Evolutionary conservation across 345 rosid species (phyloP), one percentile per base, ranked within the genome.

Genomic region (Hibiscus syriacus): DNA sequence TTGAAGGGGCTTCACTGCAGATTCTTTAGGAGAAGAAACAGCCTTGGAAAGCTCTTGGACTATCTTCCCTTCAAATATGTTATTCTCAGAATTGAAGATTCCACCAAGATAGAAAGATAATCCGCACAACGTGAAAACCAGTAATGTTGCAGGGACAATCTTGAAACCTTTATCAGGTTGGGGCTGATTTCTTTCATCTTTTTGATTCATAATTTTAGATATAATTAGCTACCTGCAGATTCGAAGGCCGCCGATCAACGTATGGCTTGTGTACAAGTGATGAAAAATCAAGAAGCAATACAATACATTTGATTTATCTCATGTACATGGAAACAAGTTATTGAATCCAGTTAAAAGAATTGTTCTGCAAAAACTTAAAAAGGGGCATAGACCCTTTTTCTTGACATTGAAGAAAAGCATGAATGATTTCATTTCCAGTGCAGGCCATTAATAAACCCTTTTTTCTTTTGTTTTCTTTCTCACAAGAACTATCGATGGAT

Each of bases 91-190:
- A 72, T 77, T 84, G 68, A 84, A 94, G 36, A 91, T 74, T 41
- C 92, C 96, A 60, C 99, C 99, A 41, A 94, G 90, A 70, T 94
- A 94, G 76, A 94, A 94, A 0, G 99, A 94, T 74, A 89, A 69
- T 2, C 96, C 97, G 55, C 95, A 91, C 13, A 89, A 74, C 16
- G 83, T 39, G 49, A 81, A 68, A 19, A 91, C 74, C 62, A 85
- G 20, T 26, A 89, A 38, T 10, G 82, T 66, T 77, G 78, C 65
- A 68, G 92, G 80, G 38, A 86, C 71, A 50, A 72, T 63, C 84
- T 66, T 80, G n/a, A 82, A 71, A 22, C 75, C 83, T 76, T 69
- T 88, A 67, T 87, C 92, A 34, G 73, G 78, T 19, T 72, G 84
- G 67, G 66, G 68, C 49, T 66, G 76, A 22, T 78, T 84, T 70